phyloP scores from a whole-genome alignment of 495 filamentous ascomycete species.

The Aspergillus nidulans region DNA sequence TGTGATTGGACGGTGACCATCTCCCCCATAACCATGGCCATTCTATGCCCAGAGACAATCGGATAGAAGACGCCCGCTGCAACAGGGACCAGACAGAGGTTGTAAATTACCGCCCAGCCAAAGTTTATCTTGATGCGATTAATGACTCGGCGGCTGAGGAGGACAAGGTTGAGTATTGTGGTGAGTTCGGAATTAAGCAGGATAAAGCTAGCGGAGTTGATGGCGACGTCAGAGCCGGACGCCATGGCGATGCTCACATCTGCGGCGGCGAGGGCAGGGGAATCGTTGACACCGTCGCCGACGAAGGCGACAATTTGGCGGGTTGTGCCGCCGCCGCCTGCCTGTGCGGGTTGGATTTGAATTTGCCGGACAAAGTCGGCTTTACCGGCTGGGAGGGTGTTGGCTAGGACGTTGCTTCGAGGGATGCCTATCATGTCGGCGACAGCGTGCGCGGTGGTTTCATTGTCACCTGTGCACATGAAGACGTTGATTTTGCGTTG shows the following conservation, averaged over 20 bases:
- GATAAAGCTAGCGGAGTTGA: slow-evolving; percentile 77
- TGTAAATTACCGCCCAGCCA: slow-evolving; percentile 84
- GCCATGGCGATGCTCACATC: slow-evolving; percentile 84
- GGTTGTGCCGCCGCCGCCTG: background rate
- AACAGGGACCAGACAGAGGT: slow-evolving; percentile 71
- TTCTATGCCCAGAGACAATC: slow-evolving; percentile 46
- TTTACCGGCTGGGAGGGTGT: slow-evolving; percentile 81
- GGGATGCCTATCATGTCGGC: slow-evolving; percentile 74
- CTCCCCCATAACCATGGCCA: slow-evolving; percentile 27
- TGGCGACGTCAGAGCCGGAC: slow-evolving; percentile 79
- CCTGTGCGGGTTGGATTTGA: slow-evolving; percentile 41
- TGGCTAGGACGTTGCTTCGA: slow-evolving; percentile 71
- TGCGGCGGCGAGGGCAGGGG: slow-evolving; percentile 72
- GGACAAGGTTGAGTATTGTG: slow-evolving; percentile 66
- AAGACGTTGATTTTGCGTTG: slow-evolving; percentile 63
- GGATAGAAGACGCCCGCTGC: slow-evolving; percentile 81
- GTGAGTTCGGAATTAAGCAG: slow-evolving; percentile 70
- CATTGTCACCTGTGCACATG: slow-evolving; percentile 87
- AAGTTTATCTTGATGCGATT: slow-evolving; percentile 81
- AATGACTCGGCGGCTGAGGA: slow-evolving; percentile 69
- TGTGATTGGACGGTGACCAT: slow-evolving; percentile 29
- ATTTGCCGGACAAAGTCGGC: slow-evolving; percentile 77
- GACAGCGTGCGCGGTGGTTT: slow-evolving; percentile 55
- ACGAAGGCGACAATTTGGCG: slow-evolving; percentile 55
- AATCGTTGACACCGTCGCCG: slow-evolving; percentile 88